Percentiles rank a stretch among this genome's conserved stretches.
phyloP scores from a whole-genome alignment of 2,329 filamentous ascomycete species.

The Cladosporium phlei region DNA sequence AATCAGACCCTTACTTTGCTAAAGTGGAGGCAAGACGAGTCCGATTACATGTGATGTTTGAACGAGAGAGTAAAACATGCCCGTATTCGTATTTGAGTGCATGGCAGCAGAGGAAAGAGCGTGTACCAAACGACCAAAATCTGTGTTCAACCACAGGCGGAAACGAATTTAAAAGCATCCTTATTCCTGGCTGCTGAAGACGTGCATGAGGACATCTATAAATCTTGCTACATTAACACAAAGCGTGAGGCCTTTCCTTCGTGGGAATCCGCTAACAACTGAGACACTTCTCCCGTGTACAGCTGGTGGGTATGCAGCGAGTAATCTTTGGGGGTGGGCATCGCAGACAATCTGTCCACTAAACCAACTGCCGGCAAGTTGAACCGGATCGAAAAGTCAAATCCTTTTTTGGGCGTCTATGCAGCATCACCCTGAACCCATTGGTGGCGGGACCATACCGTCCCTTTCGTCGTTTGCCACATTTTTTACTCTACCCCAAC shows the following conservation, averaged over 20 bases:
- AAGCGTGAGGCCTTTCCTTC: neutral
- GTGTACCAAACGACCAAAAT: too few relatives aligned
- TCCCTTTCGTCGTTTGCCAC: neutral
- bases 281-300: neutral
- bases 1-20: neutral
- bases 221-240: constrained; percentile 5
- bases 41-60: too few relatives aligned
- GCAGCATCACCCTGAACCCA: neutral
- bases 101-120: too few relatives aligned
- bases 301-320: neutral
- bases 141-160: too few relatives aligned
- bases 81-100: too few relatives aligned
- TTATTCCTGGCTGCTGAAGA: constrained; percentile 1
- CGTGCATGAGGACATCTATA: constrained; percentile 9
- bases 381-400: neutral
- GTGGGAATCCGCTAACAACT: constrained; percentile 3
- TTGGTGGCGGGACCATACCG: neutral
- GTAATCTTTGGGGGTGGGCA: neutral
- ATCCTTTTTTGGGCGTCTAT: constrained; percentile 5
- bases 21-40: too few relatives aligned
- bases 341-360: too few relatives aligned
- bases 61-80: too few relatives aligned
- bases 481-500: constrained; percentile 11
- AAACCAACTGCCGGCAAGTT: too few relatives aligned
- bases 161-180: neutral